phyloP scores from a whole-genome alignment of 73 alveolate species.

The Paramecium octaurelia region DNA sequence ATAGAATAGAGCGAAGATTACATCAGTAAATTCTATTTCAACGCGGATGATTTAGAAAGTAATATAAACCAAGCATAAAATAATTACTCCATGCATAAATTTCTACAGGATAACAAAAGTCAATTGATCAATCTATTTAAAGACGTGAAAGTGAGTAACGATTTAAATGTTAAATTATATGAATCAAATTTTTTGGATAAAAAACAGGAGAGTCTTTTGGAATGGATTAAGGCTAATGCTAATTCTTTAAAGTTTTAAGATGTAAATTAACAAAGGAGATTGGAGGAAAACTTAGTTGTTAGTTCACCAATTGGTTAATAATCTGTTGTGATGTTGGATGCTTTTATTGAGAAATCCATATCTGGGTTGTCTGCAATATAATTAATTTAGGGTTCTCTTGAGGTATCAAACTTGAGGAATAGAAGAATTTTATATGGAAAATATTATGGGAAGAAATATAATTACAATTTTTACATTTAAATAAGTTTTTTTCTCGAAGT shows the following conservation, averaged over 20 bases:
- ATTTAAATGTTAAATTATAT: not conserved
- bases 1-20: not conserved
- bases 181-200: not conserved
- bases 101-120: not conserved
- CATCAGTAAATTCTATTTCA: not conserved
- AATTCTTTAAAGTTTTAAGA: not conserved
- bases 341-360: not conserved
- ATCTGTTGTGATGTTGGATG: not conserved
- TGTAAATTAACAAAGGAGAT: not conserved
- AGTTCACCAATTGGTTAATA: not conserved
- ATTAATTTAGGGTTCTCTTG: not conserved
- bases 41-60: not conserved
- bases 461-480: not conserved
- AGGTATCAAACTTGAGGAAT: not conserved
- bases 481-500: not conserved
- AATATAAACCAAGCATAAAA: not conserved
- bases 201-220: not conserved
- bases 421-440: not conserved
- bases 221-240: not conserved
- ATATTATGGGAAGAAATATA: not conserved
- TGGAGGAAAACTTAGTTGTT: not conserved
- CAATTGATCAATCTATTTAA: not conserved
- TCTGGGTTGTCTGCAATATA: not conserved
- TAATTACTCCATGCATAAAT: not conserved
- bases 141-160: not conserved